Evolutionary conservation across 1,284 basidiomycete genomes (phyloP).

Genomic region (Puccinia coronata): DNA sequence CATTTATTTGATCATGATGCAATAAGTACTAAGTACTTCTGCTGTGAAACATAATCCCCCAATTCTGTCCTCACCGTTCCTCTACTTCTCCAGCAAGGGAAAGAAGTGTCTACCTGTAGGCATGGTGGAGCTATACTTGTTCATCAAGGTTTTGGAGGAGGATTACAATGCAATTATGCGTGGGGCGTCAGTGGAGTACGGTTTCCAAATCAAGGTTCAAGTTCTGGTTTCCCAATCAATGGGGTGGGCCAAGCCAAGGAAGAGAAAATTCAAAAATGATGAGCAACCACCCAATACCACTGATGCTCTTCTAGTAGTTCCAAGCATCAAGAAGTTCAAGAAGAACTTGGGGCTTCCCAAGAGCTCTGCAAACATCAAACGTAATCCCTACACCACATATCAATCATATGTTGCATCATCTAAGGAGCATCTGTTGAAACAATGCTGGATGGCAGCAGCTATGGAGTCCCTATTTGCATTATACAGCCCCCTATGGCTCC

Average conservation of each 20-base stretch:
- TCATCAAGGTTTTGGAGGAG: neutral
- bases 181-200: neutral
- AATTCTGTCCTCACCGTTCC: no score
- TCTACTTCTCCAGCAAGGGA: neutral
- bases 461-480: neutral
- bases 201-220: neutral
- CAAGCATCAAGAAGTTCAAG: neutral
- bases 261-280: neutral
- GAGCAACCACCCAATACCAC: neutral
- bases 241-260: neutral
- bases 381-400: neutral
- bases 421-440: neutral
- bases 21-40: no score
- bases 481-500: neutral
- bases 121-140: neutral
- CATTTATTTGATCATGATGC: no score
- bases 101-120: neutral
- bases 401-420: neutral
- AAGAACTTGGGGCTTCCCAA: neutral
- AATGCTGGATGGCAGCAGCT: neutral
- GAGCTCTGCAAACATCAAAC: neutral
- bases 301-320: neutral
- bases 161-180: neutral
- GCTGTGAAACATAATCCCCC: no score
- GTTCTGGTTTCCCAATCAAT: neutral